Conservation (phyloP, 371 early-diverging fungal genomes). For the Umbelopsis sp. region DNA sequence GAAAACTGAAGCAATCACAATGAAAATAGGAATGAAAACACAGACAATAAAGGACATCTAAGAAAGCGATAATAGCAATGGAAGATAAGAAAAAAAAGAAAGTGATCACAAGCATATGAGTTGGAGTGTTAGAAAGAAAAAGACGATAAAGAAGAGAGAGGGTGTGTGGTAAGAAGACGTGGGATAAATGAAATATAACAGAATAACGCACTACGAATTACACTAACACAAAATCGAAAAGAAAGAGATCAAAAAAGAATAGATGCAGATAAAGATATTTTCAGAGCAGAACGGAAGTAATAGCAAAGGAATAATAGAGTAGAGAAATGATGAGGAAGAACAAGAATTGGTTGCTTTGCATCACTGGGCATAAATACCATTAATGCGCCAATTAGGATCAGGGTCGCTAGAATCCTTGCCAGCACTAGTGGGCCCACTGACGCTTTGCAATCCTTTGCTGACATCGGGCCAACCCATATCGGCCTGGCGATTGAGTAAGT, state of each 20-base stretch:
- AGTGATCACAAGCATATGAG: slow-evolving; percentile 19
- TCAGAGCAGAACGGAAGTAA: background rate
- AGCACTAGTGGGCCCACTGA: slow-evolving; percentile 21
- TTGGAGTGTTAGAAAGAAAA: slow-evolving; percentile 17
- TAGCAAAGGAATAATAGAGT: slow-evolving; percentile 16
- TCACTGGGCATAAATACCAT: slow-evolving; percentile 32
- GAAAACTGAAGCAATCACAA: slow-evolving; percentile 17
- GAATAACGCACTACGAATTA: slow-evolving; percentile 16
- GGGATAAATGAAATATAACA: slow-evolving; percentile 13
- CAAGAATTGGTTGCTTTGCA: background rate
- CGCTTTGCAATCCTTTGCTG: slow-evolving; percentile 5
- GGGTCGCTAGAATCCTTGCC: slow-evolving; percentile 23
- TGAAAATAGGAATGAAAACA: slow-evolving; percentile 24
- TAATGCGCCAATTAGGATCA: slow-evolving; percentile 29
- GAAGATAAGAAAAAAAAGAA: slow-evolving; percentile 18
- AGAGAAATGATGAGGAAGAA: background rate
- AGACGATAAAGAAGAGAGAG: background rate
- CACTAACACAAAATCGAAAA: slow-evolving; percentile 16
- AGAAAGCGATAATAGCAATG: slow-evolving; percentile 21
- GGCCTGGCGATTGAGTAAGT: slow-evolving; percentile 21
- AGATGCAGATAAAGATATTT: background rate
- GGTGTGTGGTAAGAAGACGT: slow-evolving; percentile 10
- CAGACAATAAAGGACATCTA: slow-evolving; percentile 18
- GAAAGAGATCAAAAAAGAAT: background rate
- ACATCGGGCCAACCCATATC: slow-evolving; percentile 21